Evolutionary conservation across 768 basidiomycete species (phyloP), one percentile per base, ranked within the genome.

Genomic region (Suillus luteus): DNA sequence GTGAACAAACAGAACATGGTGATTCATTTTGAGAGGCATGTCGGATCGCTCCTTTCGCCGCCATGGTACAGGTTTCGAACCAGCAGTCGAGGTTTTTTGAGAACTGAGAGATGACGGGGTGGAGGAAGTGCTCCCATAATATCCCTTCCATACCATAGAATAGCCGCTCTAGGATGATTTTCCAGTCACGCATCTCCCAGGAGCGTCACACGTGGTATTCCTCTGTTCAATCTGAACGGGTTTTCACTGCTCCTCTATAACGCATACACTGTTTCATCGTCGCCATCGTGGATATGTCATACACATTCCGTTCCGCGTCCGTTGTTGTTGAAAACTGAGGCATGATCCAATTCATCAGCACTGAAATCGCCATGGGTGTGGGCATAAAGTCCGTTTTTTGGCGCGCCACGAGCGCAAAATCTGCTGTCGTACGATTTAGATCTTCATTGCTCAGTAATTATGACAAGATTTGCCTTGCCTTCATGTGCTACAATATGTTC

Each of bases 321-420:
- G 79, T 81, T 7, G 82, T 83, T 1, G 83, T 84, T 9, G 78
- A 74, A 67, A 84, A 83, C 37, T 72, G 57, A 6, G 82, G 82
- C 19, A 78, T 69, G 44, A 81, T 72, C 79, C 82, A 83, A 0
- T 75, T 70, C 37, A 73, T 69, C 2, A 83, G 69, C 0, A 66
- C 57, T 5, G 72, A 67, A 62, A 17, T 17, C 6, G 19, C 43
- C 17, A 43, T 43, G 8, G 2, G 19, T 72, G 68, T 2, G n/a
- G 64, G 69, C 66, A 75, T 69, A 46, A 75, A 31, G 15, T 62
- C 51, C 19, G 63, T 66, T 64, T 71, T 70, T 24, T 67, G 43
- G 63, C 64, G 40, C 31, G 76, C 69, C 74, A 75, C 54, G 17
- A 59, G 51, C 3, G 73, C 72, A n/a, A 77, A 77, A 65, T 83